Evolutionary conservation across 257 asterid species (phyloP), one percentile per base, ranked within the genome.

Genomic region (Prunella vulgaris): DNA sequence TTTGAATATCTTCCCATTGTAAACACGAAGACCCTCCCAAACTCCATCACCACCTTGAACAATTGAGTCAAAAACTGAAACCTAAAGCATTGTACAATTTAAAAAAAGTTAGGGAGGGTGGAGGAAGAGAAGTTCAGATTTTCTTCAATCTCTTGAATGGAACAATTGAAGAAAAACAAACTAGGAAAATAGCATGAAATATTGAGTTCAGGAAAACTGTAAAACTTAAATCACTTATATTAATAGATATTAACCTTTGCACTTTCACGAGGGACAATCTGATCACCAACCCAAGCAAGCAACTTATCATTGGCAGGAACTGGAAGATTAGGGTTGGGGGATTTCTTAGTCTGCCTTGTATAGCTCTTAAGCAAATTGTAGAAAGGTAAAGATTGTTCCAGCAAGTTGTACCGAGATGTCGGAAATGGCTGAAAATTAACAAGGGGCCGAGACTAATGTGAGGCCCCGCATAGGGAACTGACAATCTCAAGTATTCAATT

Each of bases 31-130:
- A 38, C 96, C 98, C 75, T 92, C 98, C 96, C 98, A 89, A 74
- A 85, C 96, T 78, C 85, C 95, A 82, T 92, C 98, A 70, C 98
- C 98, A 35, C 95, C 98, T 87, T 92, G 98, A 78, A 89, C 90
- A 79, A 89, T 77, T 15, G 98, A 92, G 83, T 92, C 98, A 70
- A 92, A 86, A 35, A 89, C 94, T 53, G 98, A 89, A 71, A 92
- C 92, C 96, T 92, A 78, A 73, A 80, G 71, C 9, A 48, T 68
- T 28, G 68, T 48, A 49, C 25, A 51, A 18, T 18, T 51, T 15
- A 51, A 7, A 7, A 65, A 52, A 24, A 72, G 53, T 6, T 42
- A 32, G 25, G 74, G 58, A 6, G 56, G 35, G 49, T 38, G 48
- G n/a, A 4, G 7, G 7, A 51, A 38, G 20, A 53, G 46, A 81